Evolutionary conservation across 2,329 filamentous ascomycete species (phyloP).

Genomic region (Alternaria alternata): DNA sequence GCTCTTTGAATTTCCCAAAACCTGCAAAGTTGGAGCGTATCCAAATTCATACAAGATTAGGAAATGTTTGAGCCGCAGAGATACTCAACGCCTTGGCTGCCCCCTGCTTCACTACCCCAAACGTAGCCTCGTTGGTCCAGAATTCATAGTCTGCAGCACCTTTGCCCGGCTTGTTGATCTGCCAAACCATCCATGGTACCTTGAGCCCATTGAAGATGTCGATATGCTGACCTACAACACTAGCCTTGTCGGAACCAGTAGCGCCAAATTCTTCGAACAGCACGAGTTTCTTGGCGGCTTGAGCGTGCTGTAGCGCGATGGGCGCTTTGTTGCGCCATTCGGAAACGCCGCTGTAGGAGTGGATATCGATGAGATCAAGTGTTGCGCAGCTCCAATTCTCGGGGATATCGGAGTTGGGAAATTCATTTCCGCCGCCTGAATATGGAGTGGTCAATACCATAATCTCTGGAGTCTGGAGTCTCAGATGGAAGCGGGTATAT

Average conservation of each 20-base stretch:
- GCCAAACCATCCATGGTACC: slow-evolving; percentile 15
- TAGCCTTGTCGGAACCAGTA: slow-evolving; percentile 7
- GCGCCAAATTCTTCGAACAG: slow-evolving; percentile 15
- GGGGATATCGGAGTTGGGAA: not conserved
- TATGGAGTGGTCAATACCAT: fast-evolving
- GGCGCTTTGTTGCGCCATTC: slow-evolving; percentile 14
- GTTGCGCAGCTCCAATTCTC: slow-evolving; percentile 1
- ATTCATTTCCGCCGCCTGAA: not conserved
- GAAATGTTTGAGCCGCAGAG: not conserved
- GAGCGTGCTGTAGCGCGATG: slow-evolving; percentile 5
- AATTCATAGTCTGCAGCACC: slow-evolving; percentile 17
- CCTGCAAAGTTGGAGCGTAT: not conserved
- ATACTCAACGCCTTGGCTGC: not conserved
- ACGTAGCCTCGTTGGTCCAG: slow-evolving; percentile 11
- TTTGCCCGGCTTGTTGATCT: slow-evolving; percentile 15
- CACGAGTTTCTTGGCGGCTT: slow-evolving; percentile 11
- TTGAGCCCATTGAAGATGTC: slow-evolving; percentile 14
- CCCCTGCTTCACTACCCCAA: slow-evolving; percentile 5
- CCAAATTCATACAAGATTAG: not conserved
- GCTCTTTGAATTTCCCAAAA: not conserved
- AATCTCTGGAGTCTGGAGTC: too few species aligned
- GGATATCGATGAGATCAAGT: slow-evolving; percentile 11
- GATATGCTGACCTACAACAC: slow-evolving; percentile 11
- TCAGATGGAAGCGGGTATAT: not conserved
- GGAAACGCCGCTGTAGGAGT: slow-evolving; percentile 14